Percentiles rank a stretch among this genome's conserved stretches.
These are phyloP conservation scores for Ascocoryne sarcoides DNA, from an alignment of 2,329 filamentous ascomycete species.

Conservation along the genomic window DNA sequence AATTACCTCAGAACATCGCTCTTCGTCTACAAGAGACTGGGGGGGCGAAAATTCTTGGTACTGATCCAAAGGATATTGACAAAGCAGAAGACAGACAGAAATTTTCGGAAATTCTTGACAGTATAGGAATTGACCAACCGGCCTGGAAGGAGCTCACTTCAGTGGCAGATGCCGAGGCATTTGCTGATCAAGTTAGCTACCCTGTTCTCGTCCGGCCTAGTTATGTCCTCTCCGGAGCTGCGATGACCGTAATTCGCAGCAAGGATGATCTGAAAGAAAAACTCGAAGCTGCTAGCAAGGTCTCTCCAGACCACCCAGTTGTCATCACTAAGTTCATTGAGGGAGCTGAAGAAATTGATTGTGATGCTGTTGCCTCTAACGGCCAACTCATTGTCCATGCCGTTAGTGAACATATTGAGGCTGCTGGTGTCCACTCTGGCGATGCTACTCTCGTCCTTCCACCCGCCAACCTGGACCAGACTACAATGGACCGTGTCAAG, in stretches of 20 bases:
- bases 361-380: slow-evolving; percentile 81
- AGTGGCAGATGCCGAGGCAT: slow-evolving; percentile 76
- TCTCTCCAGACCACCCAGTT: slow-evolving; percentile 93
- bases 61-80: slow-evolving; percentile 89
- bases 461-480: slow-evolving; percentile 68
- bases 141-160: slow-evolving; percentile 97
- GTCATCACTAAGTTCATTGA: slow-evolving; percentile 99
- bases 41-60: slow-evolving; percentile 83
- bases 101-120: slow-evolving; percentile 95
- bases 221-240: slow-evolving; percentile 94
- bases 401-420: slow-evolving; percentile 91
- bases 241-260: slow-evolving; percentile 93
- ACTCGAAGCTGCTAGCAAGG: slow-evolving; percentile 78
- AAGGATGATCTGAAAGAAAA: slow-evolving; percentile 89
- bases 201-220: slow-evolving; percentile 90
- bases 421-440: slow-evolving; percentile 95
- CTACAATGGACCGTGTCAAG: slow-evolving; percentile 79
- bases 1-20: slow-evolving; percentile 95
- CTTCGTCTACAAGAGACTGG: slow-evolving; percentile 87
- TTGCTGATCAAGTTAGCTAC: slow-evolving; percentile 79
- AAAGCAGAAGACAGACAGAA: slow-evolving; percentile 97
- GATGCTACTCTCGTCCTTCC: slow-evolving; percentile 93
- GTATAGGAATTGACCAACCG: slow-evolving; percentile 92
- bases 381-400: slow-evolving; percentile 87
- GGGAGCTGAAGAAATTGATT: slow-evolving; percentile 91